Conservation (phyloP, 1,139 yeast species). For the Suhomyces wounanorum region DNA sequence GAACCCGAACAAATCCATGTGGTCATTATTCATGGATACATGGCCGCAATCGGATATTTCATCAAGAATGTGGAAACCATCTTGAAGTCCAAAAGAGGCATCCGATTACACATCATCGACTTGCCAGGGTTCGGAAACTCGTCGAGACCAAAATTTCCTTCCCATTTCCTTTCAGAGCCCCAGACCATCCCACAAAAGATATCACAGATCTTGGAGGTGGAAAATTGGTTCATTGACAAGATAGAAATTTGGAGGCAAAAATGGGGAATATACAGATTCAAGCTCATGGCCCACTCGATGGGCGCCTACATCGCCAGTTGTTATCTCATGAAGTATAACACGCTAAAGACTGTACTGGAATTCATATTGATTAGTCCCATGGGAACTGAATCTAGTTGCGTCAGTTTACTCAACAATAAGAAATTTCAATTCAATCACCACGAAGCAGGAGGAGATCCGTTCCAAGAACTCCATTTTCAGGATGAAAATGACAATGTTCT, state of each 20-base stretch:
- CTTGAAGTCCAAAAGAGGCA: conserved; percentile 34
- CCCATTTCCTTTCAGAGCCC: conserved; percentile 29
- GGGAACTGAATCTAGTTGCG: conserved; percentile 47
- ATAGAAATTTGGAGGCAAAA: conserved; percentile 40
- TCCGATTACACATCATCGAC: conserved; percentile 39
- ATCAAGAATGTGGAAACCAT: conserved; percentile 41
- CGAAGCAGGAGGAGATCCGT: conserved; percentile 25
- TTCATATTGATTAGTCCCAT: conserved; percentile 45
- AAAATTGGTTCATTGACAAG: conserved; percentile 47
- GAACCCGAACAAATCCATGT: conserved; percentile 25
- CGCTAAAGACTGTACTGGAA: conserved; percentile 21
- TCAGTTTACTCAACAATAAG: conserved; percentile 37
- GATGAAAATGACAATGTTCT: conserved; percentile 18
- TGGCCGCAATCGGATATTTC: conserved; percentile 51
- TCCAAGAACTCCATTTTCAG: conserved; percentile 18
- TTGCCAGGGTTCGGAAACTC: conserved; percentile 51
- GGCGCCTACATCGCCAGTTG: conserved; percentile 47
- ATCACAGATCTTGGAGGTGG: conserved; percentile 36
- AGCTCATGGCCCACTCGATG: conserved; percentile 46
- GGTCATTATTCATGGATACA: conserved; percentile 47
- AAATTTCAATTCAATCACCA: conserved; percentile 39
- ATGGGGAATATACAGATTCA: conserved; percentile 29
- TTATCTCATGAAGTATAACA: conserved; percentile 44
- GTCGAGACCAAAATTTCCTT: conserved; percentile 43
- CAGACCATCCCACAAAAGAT: conserved; percentile 26